Evolutionary conservation across 2,329 filamentous ascomycete species (phyloP), one percentile per base, ranked within the genome.

Genomic region (Fusarium sp.): DNA sequence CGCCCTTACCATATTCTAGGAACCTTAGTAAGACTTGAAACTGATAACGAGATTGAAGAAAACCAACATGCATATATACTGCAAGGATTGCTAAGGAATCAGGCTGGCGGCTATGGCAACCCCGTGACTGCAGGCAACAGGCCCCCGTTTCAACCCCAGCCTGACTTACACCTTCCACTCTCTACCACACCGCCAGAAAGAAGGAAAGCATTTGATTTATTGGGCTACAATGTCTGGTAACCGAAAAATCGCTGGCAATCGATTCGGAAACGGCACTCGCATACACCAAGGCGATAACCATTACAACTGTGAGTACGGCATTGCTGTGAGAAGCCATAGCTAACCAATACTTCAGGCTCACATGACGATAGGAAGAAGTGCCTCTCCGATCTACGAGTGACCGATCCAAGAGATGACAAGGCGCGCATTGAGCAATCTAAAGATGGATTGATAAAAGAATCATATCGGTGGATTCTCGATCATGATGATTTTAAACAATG

Each of bases 401-500:
- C 76, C 1, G 72, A 81, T 28, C 78, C 79, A 0, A 38, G 47
- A 1, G 10, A 72, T 4, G 79, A 83, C 34, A 83, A 80, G 55
- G 61, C 5, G 1, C 75, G 77, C 4, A 80, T 83, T 41, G 60
- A 81, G 49, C 26, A 67, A 0, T 74, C 66, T 0, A 82, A 81
- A 40, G 81, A 78, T 2, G 76, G 72, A 6, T 65, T 82, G 0
- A 57, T 80, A 0, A 2, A 20, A 6, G 77, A 78, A 15, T 76
- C 72, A 0, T 82, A 78, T 49, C 11, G 20, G 10, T 83, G 79
- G 80, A 72, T 83, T 11, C 70, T 83, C 2, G 57, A 74, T 0
- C 49, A 76, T 28, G 13, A 45, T 0, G 45, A 73, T 0, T 81
- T 77, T 23, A 12, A 40, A 5, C 18, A 20, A 37, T 72, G 36